A percentile compares a stretch with the other conserved stretches of the same genome.
Evolutionary conservation across 306 rosid genomes (phyloP).

Genomic region (Cicer cuneatum): DNA sequence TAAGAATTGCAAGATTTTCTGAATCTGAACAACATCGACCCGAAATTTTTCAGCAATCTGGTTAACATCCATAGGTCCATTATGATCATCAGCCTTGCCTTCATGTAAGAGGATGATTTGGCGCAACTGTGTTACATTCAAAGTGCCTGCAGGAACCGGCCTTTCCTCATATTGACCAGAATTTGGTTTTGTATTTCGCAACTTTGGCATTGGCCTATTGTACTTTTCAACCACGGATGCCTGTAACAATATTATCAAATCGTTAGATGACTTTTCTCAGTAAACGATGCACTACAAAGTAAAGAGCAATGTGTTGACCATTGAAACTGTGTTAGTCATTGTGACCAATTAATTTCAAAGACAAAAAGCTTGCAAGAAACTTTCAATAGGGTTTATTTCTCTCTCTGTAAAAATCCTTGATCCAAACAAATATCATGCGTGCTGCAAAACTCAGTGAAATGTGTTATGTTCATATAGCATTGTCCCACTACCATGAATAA

Average conservation of each 20-base stretch:
- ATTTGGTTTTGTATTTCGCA: constrained; percentile 72
- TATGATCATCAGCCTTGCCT: constrained; percentile 84
- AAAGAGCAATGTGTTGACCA: constrained; percentile 17
- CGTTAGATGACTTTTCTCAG: constrained; percentile 3
- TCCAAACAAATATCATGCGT: neutral
- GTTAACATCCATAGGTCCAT: constrained; percentile 68
- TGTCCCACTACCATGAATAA: constrained; percentile 17
- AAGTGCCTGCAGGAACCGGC: constrained; percentile 71
- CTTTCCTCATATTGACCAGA: constrained; percentile 70
- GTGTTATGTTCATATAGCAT: neutral
- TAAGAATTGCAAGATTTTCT: constrained; percentile 66
- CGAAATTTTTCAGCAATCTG: constrained; percentile 70
- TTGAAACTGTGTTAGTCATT: neutral
- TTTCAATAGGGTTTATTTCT: neutral
- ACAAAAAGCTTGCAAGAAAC: neutral
- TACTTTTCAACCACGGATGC: constrained; percentile 74
- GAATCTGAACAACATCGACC: constrained; percentile 63
- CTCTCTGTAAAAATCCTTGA: constrained; percentile 8
- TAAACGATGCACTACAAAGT: neutral
- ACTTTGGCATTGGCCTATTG: constrained; percentile 77
- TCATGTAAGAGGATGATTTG: constrained; percentile 71
- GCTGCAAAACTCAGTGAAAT: constrained; percentile 17
- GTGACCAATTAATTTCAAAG: neutral
- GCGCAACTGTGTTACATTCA: constrained; percentile 82
- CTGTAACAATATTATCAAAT: constrained; percentile 50